Base-by-base conservation (phyloP, 139 green algal species). In the Spirogloea muscicola region DNA sequence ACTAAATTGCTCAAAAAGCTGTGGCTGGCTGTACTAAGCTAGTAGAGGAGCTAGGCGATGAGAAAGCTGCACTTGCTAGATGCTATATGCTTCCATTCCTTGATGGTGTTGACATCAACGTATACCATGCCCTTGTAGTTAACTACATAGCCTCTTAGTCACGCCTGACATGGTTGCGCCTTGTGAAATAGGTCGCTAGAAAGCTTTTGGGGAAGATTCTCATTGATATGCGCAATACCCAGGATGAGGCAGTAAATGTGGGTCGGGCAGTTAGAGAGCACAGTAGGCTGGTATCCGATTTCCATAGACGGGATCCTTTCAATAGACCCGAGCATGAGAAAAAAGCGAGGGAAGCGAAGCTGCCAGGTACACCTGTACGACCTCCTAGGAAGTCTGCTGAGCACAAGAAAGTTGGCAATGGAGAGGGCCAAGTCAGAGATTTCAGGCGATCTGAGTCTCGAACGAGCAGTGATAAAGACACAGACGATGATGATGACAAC, bases 121-220 rank as follows among this genome's bases (percentile, higher is more conserved):
- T n/a, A n/a, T n/a, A n/a, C n/a, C n/a, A n/a, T n/a, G n/a, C n/a
- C n/a, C n/a, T n/a, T n/a, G n/a, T n/a, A n/a, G n/a, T n/a, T n/a
- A n/a, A n/a, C n/a, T n/a, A n/a, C n/a, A n/a, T n/a, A n/a, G n/a
- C n/a, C n/a, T n/a, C n/a, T n/a, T n/a, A n/a, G n/a, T n/a, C n/a
- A n/a, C n/a, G 27, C 37, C 52, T 63, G 3, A 3, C 57, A 51
- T 16, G 43, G 10, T 25, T 51, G 43, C 43, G 43, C 16, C 43
- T 51, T 51, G n/a, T 5, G 13, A 7, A 25, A 10, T 65, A 76
- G 65, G 88, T 90, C 21, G 77, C 80, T 2, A 59, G 68, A 16
- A 76, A 86, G 74, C 86, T 97, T 72, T 82, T 97, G 78, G 89
- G 86, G 59, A 98, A 98, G 88, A 83, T 97, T 57, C 83, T 97